Percentiles rank a stretch among this genome's conserved stretches.
phyloP scores from a whole-genome alignment of 805 yeast genomes.

The Pichia nanzhaoensis region DNA sequence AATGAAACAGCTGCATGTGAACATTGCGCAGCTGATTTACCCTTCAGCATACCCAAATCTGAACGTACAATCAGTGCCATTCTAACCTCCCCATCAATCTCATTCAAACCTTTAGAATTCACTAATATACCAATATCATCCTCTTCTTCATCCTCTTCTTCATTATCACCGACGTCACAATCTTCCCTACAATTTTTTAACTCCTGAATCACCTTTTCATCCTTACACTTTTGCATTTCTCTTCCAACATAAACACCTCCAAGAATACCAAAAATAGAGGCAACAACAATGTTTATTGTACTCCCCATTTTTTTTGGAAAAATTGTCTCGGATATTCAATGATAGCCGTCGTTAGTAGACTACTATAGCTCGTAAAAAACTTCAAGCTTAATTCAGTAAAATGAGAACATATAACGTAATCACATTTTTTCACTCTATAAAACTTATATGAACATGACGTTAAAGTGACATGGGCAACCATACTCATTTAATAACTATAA shows the following conservation, averaged over 20 bases:
- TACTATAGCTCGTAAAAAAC: no score
- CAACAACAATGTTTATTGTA: not conserved
- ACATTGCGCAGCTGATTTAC: slow-evolving; percentile 96
- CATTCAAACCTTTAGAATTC: slow-evolving; percentile 54
- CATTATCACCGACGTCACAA: not conserved
- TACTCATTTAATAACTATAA: slow-evolving; percentile 2
- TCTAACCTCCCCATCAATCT: slow-evolving; percentile 69
- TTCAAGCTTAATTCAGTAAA: no score
- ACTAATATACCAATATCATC: slow-evolving; percentile 41
- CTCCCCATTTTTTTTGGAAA: not conserved
- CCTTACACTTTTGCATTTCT: not conserved
- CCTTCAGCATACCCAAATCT: slow-evolving; percentile 88
- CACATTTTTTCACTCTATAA: not conserved
- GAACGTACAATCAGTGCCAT: slow-evolving; percentile 86
- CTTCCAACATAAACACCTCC: slow-evolving; percentile 5
- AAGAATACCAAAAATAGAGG: not conserved
- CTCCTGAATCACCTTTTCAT: not conserved
- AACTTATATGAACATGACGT: no score
- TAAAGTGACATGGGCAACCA: no score
- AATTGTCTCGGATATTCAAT: no score
- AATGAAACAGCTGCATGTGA: slow-evolving; percentile 95
- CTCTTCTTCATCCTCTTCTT: slow-evolving; percentile 17
- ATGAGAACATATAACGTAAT: not conserved
- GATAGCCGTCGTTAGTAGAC: no score
- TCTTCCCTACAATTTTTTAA: not conserved